Base-by-base conservation (phyloP, 305 asterid species). In the Fraxinus latifolia region DNA sequence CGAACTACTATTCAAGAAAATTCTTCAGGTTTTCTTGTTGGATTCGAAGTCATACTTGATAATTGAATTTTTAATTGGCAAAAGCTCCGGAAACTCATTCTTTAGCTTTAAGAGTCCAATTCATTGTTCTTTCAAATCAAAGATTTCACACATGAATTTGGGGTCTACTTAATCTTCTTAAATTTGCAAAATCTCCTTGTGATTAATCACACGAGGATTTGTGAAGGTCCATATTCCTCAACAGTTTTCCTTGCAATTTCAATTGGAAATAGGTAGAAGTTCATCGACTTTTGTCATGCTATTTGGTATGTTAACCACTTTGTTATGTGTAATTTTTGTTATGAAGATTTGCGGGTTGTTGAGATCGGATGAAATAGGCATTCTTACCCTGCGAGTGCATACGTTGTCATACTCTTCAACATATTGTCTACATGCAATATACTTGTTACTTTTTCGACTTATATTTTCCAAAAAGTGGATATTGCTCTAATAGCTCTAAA, bases 201-300 rank as follows among this genome's bases (percentile, higher is more conserved):
- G 87, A 79, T 86, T 83, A 7, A 79, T 79, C 0, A 79, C 81
- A 1, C 87, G 85, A 0, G 85, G 85, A 65, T 86, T 81, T 1
- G 89, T 86, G 80, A 83, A 86, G 80, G 81, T 86, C 85, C 85
- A 86, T 74, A 86, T 86, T 1, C 89, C 87, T 75, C 76, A 75
- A 44, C 58, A 62, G 80, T 86, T 83, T 87, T 67, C 76, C 81
- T 86, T 4, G 87, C 87, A 87, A 86, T 86, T 60, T 86, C 83
- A 9, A 83, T 74, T 14, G 25, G 89, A 83, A 12, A 86, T 83
- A 3, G 86, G 89, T 2, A 86, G 79, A 4, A 83, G 78, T 77
- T 86, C 87, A 19, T 86, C 89, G 5, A 86, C 25, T 25, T 83
- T 78, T 7, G 85, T 83, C 87, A 83, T 86, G 87, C 85, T 86